Evolutionary conservation across 225 moss, liverwort and hornwort genomes (phyloP).

Genomic region (Takakia lepidozioides): DNA sequence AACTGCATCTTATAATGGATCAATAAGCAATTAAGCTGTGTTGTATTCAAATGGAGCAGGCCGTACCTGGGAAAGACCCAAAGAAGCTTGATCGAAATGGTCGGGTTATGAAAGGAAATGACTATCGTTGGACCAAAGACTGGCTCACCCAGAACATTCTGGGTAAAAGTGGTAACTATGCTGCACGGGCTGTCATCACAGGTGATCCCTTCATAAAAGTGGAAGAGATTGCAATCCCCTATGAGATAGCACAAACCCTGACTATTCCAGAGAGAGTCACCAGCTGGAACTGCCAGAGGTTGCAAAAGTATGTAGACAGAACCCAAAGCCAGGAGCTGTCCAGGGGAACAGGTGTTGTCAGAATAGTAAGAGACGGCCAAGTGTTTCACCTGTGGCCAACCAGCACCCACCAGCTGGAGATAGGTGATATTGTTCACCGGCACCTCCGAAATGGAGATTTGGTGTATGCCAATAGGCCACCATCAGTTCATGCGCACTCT

Average conservation of each 20-base stretch:
- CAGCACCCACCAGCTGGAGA: constrained; percentile 29
- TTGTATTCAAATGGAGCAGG: constrained; percentile 28
- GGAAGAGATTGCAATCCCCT: constrained; percentile 66
- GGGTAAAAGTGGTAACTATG: constrained; percentile 54
- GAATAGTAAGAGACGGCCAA: constrained; percentile 40
- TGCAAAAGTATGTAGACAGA: constrained; percentile 42
- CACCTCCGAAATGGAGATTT: constrained; percentile 67
- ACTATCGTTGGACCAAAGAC: constrained; percentile 62
- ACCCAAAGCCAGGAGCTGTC: constrained; percentile 12
- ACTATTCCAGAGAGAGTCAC: constrained; percentile 62
- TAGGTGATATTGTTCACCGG: constrained; percentile 67
- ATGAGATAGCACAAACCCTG: constrained; percentile 47
- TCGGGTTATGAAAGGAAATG: constrained; percentile 50
- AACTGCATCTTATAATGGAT: no score
- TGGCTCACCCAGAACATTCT: constrained; percentile 63
- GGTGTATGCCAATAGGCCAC: constrained; percentile 79
- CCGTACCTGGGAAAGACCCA: constrained; percentile 29
- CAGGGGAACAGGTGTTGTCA: constrained; percentile 21
- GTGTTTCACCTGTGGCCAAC: constrained; percentile 16
- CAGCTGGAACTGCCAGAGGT: constrained; percentile 27
- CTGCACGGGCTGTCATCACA: constrained; percentile 54
- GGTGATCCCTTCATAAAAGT: constrained; percentile 75
- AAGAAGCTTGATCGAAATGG: constrained; percentile 37
- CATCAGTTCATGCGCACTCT: constrained; percentile 87
- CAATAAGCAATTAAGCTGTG: no score